These are phyloP conservation scores for Yamadazyma buinensis DNA, from an alignment of 1,139 yeast species.

Conservation along the genomic window DNA sequence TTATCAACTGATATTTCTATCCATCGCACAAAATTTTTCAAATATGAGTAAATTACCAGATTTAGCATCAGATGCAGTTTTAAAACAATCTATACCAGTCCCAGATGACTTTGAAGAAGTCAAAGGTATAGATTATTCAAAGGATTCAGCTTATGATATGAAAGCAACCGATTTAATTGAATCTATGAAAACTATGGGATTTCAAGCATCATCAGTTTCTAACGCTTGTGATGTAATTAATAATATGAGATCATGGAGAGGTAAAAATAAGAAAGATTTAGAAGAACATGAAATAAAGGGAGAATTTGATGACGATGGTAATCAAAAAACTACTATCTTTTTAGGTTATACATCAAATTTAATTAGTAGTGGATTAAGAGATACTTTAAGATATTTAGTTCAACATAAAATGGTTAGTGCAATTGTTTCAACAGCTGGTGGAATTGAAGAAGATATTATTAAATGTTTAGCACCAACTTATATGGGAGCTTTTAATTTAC, in stretches of 20 bases:
- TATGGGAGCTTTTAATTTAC: constrained; percentile 82
- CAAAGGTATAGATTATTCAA: constrained; percentile 82
- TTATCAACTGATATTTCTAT: no score
- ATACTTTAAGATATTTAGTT: constrained; percentile 81
- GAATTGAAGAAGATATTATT: constrained; percentile 94
- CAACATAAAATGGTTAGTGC: constrained; percentile 95
- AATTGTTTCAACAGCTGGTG: constrained; percentile 95
- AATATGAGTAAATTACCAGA: constrained; percentile 39
- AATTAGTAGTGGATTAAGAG: constrained; percentile 91
- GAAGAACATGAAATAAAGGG: constrained; percentile 70
- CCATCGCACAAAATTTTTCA: background rate
- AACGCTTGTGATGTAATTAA: constrained; percentile 88
- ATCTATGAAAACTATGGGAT: constrained; percentile 95
- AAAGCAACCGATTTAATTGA: constrained; percentile 72
- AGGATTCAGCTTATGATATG: constrained; percentile 65
- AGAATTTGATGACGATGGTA: constrained; percentile 75
- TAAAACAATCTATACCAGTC: constrained; percentile 81
- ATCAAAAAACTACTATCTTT: constrained; percentile 83
- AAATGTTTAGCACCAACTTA: constrained; percentile 95
- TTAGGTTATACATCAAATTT: constrained; percentile 97
- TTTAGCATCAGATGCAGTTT: constrained; percentile 81
- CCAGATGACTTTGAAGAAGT: constrained; percentile 77
- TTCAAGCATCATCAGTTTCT: constrained; percentile 86
- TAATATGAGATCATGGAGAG: constrained; percentile 91
- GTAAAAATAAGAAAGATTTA: constrained; percentile 60